Evolutionary conservation across 1,284 basidiomycete species (phyloP), one percentile per base, ranked within the genome.

Genomic region (Apiotrichum montevideense): DNA sequence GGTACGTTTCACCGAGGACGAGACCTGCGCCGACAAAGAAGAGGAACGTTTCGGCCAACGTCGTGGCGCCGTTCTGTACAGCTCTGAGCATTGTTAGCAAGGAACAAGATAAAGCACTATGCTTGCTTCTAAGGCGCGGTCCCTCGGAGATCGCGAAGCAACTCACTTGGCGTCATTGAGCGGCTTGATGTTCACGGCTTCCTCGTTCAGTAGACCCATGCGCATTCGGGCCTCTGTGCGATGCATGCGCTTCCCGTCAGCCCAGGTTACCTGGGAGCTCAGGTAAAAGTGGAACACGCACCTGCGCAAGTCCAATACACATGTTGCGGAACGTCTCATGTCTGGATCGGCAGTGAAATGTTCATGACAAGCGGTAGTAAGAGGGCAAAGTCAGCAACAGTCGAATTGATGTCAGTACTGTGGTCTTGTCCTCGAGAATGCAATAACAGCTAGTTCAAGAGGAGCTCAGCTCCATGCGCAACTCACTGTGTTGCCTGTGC

Each of bases 11-110:
- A 4, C 86, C 87, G 2, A 92, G 62, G 51, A 93, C 90, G 6
- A 93, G 78, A 0, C 78, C 76, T 0, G 86, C 85, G 0, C 88
- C 90, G 3, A 94, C 90, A 6, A 80, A 64, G 72, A 94, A 93
- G 4, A 94, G 81, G 68, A 94, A 94, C 0, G 87, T 85, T 75
- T 93, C 90, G 0, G 90, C 90, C 10, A 94, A 78, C 14, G 85
- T 82, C 58, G 90, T 91, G 11, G 90, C 88, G 13, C 90, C 90
- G 66, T 87, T 91, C 66, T 92, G 89, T 52, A 93, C 88, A 0
- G 90, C 90, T 64, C 90, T 92, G 58, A 7, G 62, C 37, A 2
- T 42, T 13, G 49, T 52, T 42, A 60, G 57, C 45, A 10, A 35
- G 39, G 2, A 14, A 10, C 14, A 10, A 40, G 35, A 39, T 21